These are phyloP conservation scores for Solanum peruvianum DNA, from an alignment of 257 asterid species.

Conservation along the genomic window DNA sequence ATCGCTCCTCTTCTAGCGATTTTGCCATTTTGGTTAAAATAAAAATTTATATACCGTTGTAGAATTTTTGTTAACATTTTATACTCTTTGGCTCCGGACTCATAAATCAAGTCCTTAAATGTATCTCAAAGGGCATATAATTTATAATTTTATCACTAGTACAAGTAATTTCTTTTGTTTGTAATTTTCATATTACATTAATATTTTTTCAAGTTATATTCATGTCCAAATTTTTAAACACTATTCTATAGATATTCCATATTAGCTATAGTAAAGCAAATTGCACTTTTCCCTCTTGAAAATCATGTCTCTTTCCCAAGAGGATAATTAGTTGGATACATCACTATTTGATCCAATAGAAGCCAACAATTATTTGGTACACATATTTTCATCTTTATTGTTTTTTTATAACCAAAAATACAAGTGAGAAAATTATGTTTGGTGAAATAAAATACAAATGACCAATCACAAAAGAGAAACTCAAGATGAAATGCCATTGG, in stretches of 20 bases:
- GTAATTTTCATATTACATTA: background rate
- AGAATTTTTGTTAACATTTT: too few relatives aligned
- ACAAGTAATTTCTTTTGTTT: background rate
- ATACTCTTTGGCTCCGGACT: too few relatives aligned
- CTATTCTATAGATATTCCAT: background rate
- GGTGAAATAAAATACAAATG: background rate
- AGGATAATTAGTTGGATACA: background rate
- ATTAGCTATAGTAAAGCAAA: background rate
- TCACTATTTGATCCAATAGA: background rate
- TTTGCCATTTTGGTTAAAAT: too few relatives aligned
- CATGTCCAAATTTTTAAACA: too few relatives aligned
- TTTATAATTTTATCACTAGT: background rate
- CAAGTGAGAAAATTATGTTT: background rate
- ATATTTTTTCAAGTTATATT: background rate
- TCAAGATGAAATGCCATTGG: background rate
- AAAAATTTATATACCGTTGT: too few relatives aligned
- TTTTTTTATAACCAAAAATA: background rate
- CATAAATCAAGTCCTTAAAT: background rate
- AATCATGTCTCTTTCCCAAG: background rate
- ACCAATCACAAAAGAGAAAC: background rate
- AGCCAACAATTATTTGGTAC: background rate
- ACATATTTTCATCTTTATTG: background rate
- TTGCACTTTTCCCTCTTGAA: background rate
- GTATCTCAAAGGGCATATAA: background rate
- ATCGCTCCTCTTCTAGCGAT: too few relatives aligned